phyloP scores from a whole-genome alignment of 805 yeast species.

The Yamadazyma laniorum region DNA sequence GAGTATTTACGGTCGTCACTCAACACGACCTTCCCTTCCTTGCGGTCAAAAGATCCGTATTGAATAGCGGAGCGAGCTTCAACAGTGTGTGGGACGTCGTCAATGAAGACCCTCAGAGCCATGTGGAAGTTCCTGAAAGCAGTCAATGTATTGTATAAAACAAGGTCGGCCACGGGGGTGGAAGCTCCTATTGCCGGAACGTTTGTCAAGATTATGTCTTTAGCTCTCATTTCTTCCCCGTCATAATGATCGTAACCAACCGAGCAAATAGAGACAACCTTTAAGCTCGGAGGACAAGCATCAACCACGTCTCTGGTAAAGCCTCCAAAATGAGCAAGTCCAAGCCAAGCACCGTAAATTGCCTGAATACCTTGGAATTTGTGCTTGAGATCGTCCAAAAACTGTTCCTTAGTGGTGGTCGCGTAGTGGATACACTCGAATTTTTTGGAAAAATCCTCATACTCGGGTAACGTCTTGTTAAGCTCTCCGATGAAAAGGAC shows the following conservation, averaged over 20 bases:
- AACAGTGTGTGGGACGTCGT: constrained; percentile 45
- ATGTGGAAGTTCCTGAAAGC: constrained; percentile 47
- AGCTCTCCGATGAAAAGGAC: constrained; percentile 53
- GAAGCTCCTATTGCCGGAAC: constrained; percentile 57
- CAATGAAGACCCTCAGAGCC: constrained; percentile 35
- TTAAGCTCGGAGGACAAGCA: constrained; percentile 44
- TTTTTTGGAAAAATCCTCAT: constrained; percentile 34
- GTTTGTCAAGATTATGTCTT: constrained; percentile 56
- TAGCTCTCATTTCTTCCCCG: constrained; percentile 34
- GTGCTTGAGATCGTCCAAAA: constrained; percentile 39
- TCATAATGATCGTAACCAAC: constrained; percentile 59
- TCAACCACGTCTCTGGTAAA: constrained; percentile 43
- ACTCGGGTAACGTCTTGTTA: constrained; percentile 47
- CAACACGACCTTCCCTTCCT: constrained; percentile 23
- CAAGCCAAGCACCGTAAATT: constrained; percentile 61
- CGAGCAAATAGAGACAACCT: constrained; percentile 52
- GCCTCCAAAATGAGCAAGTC: constrained; percentile 52
- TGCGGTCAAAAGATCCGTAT: constrained; percentile 33
- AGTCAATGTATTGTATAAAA: constrained; percentile 54
- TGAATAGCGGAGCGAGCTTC: constrained; percentile 39
- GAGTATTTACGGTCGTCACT: constrained; percentile 23
- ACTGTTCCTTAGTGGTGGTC: constrained; percentile 41
- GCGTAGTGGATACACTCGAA: constrained; percentile 40
- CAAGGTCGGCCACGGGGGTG: constrained; percentile 72
- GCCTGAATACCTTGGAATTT: constrained; percentile 46